A percentile compares a stretch with the other conserved stretches of the same genome.
phyloP scores from a whole-genome alignment of 306 rosid species.

The Psophocarpus tetragonolobus region DNA sequence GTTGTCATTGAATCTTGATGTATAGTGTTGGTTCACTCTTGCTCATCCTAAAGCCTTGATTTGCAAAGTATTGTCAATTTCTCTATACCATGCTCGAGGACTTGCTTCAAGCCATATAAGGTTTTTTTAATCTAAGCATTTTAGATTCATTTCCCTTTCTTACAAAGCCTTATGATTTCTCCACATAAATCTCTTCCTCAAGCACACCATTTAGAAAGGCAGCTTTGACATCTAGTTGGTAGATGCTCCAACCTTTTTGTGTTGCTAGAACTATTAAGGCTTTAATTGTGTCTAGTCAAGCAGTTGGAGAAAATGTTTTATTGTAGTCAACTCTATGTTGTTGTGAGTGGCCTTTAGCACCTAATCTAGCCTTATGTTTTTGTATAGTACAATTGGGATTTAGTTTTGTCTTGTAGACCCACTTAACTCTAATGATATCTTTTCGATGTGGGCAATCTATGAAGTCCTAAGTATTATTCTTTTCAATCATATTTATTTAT shows the following conservation, averaged over 20 bases:
- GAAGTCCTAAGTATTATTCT: too few species aligned
- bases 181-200: too few species aligned
- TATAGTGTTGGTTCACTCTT: too few species aligned
- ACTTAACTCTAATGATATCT: neutral
- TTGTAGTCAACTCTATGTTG: neutral
- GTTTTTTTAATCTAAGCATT: too few species aligned
- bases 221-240: neutral
- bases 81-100: too few species aligned
- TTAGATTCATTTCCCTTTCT: too few species aligned
- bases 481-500: too few species aligned
- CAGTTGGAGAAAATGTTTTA: constrained; percentile 7
- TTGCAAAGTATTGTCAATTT: too few species aligned
- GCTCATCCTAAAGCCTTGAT: too few species aligned
- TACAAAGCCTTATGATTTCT: too few species aligned
- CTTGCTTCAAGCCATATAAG: too few species aligned
- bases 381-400: neutral
- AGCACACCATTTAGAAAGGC: neutral
- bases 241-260: neutral
- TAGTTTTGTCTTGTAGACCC: neutral
- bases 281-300: neutral
- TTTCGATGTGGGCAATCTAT: neutral
- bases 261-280: neutral
- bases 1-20: too few species aligned
- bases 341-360: neutral
- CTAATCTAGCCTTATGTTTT: neutral